A percentile compares a stretch with the other conserved stretches of the same genome.
Conservation (phyloP, 352 stramenopile genomes). For the Pythium periplocum region DNA sequence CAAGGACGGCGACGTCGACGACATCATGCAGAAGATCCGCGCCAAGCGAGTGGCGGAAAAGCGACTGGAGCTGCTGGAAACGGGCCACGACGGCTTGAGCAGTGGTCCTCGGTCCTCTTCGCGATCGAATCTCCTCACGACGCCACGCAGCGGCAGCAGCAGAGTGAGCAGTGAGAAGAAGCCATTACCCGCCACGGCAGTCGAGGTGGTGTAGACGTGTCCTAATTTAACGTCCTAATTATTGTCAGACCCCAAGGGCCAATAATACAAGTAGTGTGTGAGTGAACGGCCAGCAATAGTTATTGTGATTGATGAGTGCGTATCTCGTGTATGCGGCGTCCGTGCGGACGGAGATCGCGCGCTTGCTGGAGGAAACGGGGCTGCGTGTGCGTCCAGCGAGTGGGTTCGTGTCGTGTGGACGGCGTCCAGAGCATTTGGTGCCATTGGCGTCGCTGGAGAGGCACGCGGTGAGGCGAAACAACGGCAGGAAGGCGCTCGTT, state of each 20-base stretch:
- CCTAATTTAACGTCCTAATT: too few relatives aligned
- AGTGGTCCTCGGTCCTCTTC: constrained; percentile 12
- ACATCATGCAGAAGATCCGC: constrained; percentile 81
- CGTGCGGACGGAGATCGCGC: neutral
- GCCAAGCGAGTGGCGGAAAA: constrained; percentile 77
- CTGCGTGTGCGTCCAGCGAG: neutral
- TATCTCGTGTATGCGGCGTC: neutral
- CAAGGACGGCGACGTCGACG: constrained; percentile 76
- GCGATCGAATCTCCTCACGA: constrained; percentile 1
- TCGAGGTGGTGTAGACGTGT: neutral
- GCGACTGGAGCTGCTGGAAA: constrained; percentile 43
- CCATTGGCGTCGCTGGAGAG: neutral
- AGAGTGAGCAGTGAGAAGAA: neutral
- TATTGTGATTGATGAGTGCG: neutral
- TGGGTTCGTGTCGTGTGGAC: neutral
- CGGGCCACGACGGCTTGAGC: too few relatives aligned
- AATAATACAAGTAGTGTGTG: too few relatives aligned
- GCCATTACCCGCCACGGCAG: neutral
- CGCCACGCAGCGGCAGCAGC: neutral
- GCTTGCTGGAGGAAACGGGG: neutral
- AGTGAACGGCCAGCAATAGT: too few relatives aligned
- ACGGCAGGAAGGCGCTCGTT: too few relatives aligned
- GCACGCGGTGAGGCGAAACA: neutral
- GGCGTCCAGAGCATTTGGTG: neutral
- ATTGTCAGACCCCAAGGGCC: too few relatives aligned